Base-by-base conservation (phyloP, 306 rosid genomes). In the Inga laurina region DNA sequence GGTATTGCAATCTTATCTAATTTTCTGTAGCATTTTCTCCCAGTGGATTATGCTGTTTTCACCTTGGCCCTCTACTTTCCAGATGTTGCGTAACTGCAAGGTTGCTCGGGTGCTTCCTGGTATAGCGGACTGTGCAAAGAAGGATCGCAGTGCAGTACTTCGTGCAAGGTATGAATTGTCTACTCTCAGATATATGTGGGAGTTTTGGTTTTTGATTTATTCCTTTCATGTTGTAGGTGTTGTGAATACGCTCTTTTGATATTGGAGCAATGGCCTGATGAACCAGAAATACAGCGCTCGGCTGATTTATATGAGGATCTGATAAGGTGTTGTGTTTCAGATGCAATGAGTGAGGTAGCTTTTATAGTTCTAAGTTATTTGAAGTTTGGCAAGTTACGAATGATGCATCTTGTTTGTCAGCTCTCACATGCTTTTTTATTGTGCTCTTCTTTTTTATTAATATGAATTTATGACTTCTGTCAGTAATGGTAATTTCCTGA, bases 301-400 rank as follows among this genome's bases (percentile, higher is more conserved):
- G 95, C 97, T 5, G 98, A 97, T 72, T 84, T 90, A 81, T 97
- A 86, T 80, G 99, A 97, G 87, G 99, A 97, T 86, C 82, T 97
- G 83, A 92, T 97, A 83, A 91, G 89, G 84, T 93, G 95, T 78
- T 97, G 99, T 85, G 99, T 94, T 83, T 94, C 95, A 37, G 99
- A 97, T 56, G 99, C 99, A 82, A 97, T 97, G 97, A 93, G 99
- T 66, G 99, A 97, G 99, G 99, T 95, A 93, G 44, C 76, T 61
- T 74, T 80, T 61, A 51, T 74, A 34, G 22, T 73, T 62, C 73
- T 52, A 44, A 83, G 75, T 79, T 65, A 84, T 52, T 37, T 64
- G 75, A 74, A 81, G 43, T 62, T 83, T 66, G 24, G 32, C 69
- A 7, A 46, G 37, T 54, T 30, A 48, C 65, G 27, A 72, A 65